Evolutionary conservation across 441 rosid genomes (phyloP), one percentile per base, ranked within the genome.

Genomic region (Brassica hybrid): DNA sequence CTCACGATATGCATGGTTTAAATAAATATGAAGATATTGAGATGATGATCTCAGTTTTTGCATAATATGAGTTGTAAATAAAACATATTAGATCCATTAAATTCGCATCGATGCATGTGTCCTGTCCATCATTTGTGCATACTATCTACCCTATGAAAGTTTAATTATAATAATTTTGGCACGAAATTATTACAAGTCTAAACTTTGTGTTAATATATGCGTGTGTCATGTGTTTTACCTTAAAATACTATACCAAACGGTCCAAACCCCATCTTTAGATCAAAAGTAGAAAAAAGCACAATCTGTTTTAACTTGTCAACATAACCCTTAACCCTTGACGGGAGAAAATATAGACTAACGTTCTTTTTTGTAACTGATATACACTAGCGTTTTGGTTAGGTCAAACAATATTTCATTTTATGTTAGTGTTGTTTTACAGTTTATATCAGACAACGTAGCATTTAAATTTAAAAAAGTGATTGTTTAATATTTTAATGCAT

Each of bases 71-170:
- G 73, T 32, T 77, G 73, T 77, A 48, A 48, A 59, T 65, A 19
- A 57, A 16, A n/a, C 27, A 43, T 41, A 30, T 43, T 43, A 65
- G 68, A 71, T 77, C 80, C 68, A 77, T 19, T 66, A 34, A 14
- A 66, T 45, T 14, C 62, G 76, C 76, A 2, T 65, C 36, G 36
- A 45, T 65, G 72, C 72, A 72, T 77, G 72, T 77, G 80, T 43
- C 61, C 1, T 65, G 76, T 65, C 12, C 13, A 56, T 5, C 16
- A 56, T 76, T 8, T 21, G 54, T 32, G 63, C 18, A 16, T 43
- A 16, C 10, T 45, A 18, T 56, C n/a, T 10, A 41, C 17, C 70
- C 19, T 43, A 8, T 43, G 5, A 5, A 75, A 32, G 3, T 58
- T 60, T 23, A 27, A 43, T 11, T 8, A 14, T 67, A 2, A 18